phyloP scores from a whole-genome alignment of 1,284 basidiomycete genomes.

The Xerocomus amazonicus region DNA sequence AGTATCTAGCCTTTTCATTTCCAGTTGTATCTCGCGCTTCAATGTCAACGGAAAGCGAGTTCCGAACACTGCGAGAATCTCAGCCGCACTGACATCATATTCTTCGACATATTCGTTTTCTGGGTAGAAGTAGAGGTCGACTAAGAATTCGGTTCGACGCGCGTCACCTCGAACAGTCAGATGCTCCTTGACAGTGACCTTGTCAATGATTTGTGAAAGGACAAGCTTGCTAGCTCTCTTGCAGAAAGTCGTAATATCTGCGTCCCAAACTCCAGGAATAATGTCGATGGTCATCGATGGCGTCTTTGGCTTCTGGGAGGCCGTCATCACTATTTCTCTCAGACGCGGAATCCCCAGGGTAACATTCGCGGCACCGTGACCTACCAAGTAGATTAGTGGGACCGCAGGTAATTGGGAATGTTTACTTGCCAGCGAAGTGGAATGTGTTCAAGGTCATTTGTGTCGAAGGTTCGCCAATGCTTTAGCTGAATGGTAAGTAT shows the following conservation, averaged over 20 bases:
- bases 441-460: constrained; percentile 99
- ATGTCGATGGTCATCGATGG: constrained; percentile 96
- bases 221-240: constrained; percentile 86
- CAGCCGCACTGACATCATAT: constrained; percentile 74
- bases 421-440: constrained; percentile 85
- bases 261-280: constrained; percentile 47
- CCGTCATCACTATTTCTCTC: constrained; percentile 99
- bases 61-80: constrained; percentile 75
- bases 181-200: constrained; percentile 79
- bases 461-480: constrained; percentile 97
- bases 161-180: constrained; percentile 66
- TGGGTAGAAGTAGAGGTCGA: constrained; percentile 87
- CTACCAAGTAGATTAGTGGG: constrained; percentile 38
- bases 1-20: constrained; percentile 84
- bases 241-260: constrained; percentile 78
- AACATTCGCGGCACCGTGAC: constrained; percentile 98
- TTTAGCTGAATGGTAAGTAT: constrained; percentile 29
- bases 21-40: constrained; percentile 82
- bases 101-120: constrained; percentile 81
- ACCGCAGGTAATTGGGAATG: background rate
- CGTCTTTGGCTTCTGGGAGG: constrained; percentile 93
- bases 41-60: constrained; percentile 80
- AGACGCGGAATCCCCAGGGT: constrained; percentile 98
- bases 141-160: constrained; percentile 79
- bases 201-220: constrained; percentile 87